These are phyloP conservation scores for Tuber calosporum DNA, from an alignment of 495 filamentous ascomycete species.

Conservation along the genomic window DNA sequence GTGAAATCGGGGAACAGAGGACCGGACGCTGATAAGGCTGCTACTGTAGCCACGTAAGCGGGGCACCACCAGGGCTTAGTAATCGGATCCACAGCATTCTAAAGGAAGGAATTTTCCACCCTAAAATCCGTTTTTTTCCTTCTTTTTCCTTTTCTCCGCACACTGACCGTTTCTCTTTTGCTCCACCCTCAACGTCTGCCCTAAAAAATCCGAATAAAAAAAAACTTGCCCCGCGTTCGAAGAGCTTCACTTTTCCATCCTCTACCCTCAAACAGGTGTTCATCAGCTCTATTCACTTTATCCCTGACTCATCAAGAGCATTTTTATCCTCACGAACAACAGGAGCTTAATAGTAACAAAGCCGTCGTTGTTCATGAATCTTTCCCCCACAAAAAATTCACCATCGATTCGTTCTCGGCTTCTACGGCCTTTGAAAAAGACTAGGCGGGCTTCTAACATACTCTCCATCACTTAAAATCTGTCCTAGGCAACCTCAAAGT, in stretches of 20 bases:
- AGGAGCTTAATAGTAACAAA: constrained; percentile 28
- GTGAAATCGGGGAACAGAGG: too few relatives aligned
- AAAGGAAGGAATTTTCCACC: constrained; percentile 27
- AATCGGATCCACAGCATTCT: constrained; percentile 17
- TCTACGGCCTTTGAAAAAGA: constrained; percentile 42
- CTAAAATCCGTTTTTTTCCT: constrained; percentile 10
- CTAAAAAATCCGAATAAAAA: constrained; percentile 5
- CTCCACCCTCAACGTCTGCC: constrained; percentile 15
- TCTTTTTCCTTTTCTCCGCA: constrained; percentile 22
- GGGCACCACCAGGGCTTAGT: constrained; percentile 15
- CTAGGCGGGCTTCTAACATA: constrained; percentile 37
- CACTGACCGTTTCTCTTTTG: constrained; percentile 11
- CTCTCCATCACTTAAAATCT: constrained; percentile 35
- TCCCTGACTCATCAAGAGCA: constrained; percentile 29
- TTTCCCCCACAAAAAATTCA: constrained; percentile 41
- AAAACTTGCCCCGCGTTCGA: background rate
- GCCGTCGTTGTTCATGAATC: constrained; percentile 42
- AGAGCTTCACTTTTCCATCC: background rate
- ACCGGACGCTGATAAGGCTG: background rate
- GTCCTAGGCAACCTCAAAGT: constrained; percentile 5
- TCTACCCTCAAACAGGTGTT: constrained; percentile 2
- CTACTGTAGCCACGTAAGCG: background rate
- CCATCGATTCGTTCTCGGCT: constrained; percentile 41
- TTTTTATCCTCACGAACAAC: constrained; percentile 32
- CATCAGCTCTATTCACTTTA: constrained; percentile 3